Percentiles rank a stretch among this genome's conserved stretches.
Evolutionary conservation across 1,139 yeast genomes (phyloP).

Genomic region (Entelexis sorbosivorans): DNA sequence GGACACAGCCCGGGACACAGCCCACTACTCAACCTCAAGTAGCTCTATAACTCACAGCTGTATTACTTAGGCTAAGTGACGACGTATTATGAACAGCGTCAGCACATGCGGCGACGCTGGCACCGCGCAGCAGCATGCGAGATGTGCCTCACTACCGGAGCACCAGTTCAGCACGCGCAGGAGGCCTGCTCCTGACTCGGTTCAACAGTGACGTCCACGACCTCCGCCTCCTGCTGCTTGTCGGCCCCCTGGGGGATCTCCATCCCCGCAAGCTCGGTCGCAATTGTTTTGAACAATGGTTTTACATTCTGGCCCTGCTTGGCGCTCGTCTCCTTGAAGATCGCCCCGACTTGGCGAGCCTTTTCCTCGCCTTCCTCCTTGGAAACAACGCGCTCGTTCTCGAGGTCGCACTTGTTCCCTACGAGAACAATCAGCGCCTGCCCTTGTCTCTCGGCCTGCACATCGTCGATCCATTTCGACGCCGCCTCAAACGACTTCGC

Average conservation of each 20-base stretch:
- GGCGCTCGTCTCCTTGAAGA: constrained; percentile 86
- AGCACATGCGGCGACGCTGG: not conserved
- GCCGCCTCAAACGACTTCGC: constrained; percentile 64
- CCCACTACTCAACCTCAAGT: too few relatives aligned
- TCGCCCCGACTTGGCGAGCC: constrained; percentile 64
- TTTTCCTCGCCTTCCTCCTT: constrained; percentile 68
- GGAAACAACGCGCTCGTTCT: constrained; percentile 60
- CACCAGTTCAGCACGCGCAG: constrained; percentile 22
- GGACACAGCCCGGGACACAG: too few relatives aligned
- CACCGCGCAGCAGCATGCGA: not conserved
- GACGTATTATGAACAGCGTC: not conserved
- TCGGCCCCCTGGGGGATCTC: constrained; percentile 33
- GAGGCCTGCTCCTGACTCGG: constrained; percentile 23
- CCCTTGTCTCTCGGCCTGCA: constrained; percentile 59
- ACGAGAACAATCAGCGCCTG: constrained; percentile 62
- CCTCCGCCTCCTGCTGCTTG: constrained; percentile 26
- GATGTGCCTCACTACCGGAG: not conserved
- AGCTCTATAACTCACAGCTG: not conserved
- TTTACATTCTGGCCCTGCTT: constrained; percentile 92
- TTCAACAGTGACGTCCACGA: constrained; percentile 26
- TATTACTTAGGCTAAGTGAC: not conserved
- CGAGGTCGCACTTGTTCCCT: constrained; percentile 70
- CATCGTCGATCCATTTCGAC: constrained; percentile 77
- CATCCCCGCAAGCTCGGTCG: constrained; percentile 81
- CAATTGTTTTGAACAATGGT: constrained; percentile 76